Evolutionary conservation across 1,284 basidiomycete genomes (phyloP).

Genomic region (Sanguinoderma infundibulare): DNA sequence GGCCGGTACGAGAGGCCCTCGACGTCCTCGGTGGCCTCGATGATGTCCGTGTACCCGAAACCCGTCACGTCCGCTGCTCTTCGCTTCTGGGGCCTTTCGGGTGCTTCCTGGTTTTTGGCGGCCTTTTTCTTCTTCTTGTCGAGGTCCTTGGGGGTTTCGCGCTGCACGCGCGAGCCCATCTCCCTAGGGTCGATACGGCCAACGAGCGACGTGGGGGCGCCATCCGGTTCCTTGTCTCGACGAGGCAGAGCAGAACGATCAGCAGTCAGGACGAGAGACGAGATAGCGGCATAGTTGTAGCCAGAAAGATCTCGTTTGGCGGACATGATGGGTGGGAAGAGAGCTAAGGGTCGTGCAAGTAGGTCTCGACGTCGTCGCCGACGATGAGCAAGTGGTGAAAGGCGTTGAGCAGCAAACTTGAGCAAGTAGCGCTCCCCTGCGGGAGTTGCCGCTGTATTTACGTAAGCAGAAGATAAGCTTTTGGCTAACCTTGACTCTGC

Average conservation of each 20-base stretch:
- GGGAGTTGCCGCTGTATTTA: not conserved
- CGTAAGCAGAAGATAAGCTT: too few species aligned
- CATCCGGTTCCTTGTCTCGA: slow-evolving; percentile 93
- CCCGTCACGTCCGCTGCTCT: slow-evolving; percentile 54
- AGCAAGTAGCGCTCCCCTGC: not conserved
- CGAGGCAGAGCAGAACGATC: slow-evolving; percentile 77
- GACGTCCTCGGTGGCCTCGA: slow-evolving; percentile 91
- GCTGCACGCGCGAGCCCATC: slow-evolving; percentile 92
- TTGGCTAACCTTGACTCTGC: too few species aligned
- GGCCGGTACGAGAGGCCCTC: slow-evolving; percentile 95
- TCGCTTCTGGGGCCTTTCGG: slow-evolving; percentile 63
- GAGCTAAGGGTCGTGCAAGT: slow-evolving; percentile 10
- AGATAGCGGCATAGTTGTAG: slow-evolving; percentile 92
- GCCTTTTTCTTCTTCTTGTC: slow-evolving; percentile 95
- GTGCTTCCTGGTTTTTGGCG: slow-evolving; percentile 54
- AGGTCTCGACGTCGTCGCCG: slow-evolving; percentile 19
- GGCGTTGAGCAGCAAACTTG: not conserved
- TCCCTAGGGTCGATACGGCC: slow-evolving; percentile 90
- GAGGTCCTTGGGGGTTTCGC: slow-evolving; percentile 88
- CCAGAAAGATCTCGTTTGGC: slow-evolving; percentile 79
- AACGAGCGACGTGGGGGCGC: slow-evolving; percentile 90
- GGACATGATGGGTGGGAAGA: slow-evolving; percentile 29
- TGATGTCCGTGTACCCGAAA: slow-evolving; percentile 86
- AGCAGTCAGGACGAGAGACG: slow-evolving; percentile 85
- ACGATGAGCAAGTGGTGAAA: slow-evolving; percentile 13